A percentile compares a stretch with the other conserved stretches of the same genome.
phyloP scores from a whole-genome alignment of 2,329 filamentous ascomycete genomes.

The Penicillium corylophilum region DNA sequence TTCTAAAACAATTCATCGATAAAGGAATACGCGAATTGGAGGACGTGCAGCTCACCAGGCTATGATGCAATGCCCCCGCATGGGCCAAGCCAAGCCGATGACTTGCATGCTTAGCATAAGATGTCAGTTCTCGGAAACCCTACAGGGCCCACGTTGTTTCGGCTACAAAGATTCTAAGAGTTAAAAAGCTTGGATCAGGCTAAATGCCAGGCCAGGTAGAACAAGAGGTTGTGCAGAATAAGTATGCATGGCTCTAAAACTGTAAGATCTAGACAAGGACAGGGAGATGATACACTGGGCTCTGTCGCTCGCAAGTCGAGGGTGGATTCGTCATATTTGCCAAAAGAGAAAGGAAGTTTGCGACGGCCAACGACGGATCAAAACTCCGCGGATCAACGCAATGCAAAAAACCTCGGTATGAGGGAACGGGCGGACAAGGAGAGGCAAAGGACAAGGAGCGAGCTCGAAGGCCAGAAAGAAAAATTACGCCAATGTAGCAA shows the following conservation, averaged over 20 bases:
- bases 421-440: conserved; percentile 18
- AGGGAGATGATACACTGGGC: conserved; percentile 3
- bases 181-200: background rate
- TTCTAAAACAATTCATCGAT: too few relatives aligned
- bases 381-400: conserved; percentile 20
- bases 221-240: conserved; percentile 6
- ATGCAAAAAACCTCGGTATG: conserved; percentile 22
- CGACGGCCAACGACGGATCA: conserved; percentile 18
- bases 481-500: conserved; percentile 22
- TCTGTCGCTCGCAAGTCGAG: conserved; percentile 7
- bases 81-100: conserved; percentile 18
- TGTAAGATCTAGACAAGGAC: conserved; percentile 20
- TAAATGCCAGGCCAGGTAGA: background rate
- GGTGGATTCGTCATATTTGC: conserved; percentile 24
- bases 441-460: conserved; percentile 13
- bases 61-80: conserved; percentile 19
- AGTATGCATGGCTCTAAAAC: conserved; percentile 20
- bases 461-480: conserved; percentile 13
- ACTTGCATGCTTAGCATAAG: conserved; percentile 13
- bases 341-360: conserved; percentile 13
- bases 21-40: background rate
- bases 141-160: background rate
- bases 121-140: background rate
- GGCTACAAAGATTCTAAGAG: background rate
- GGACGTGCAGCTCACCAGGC: background rate